Evolutionary conservation across 441 rosid species (phyloP).

Genomic region (Pelargonium fulgidum): DNA sequence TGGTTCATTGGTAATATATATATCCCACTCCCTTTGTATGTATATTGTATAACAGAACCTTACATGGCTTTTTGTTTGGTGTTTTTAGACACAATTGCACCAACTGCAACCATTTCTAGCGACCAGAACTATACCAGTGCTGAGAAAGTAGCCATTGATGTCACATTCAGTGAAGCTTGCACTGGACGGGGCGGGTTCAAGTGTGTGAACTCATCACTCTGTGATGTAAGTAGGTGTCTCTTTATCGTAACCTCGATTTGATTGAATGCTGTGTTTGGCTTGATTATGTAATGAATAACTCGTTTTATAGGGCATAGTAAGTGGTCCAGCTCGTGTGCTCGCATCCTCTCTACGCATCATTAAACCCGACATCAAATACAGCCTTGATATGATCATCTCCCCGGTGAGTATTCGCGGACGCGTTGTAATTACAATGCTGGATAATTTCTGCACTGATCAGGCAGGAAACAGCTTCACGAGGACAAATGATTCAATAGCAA

Average conservation of each 20-base stretch:
- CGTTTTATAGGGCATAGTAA: slow-evolving; percentile 31
- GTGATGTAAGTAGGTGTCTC: slow-evolving; percentile 36
- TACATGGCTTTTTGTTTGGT: background rate
- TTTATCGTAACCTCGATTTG: background rate
- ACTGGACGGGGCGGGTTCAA: slow-evolving; percentile 41
- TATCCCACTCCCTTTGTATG: no score
- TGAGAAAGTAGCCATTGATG: slow-evolving; percentile 31
- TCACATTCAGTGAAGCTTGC: slow-evolving; percentile 49
- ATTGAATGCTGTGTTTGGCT: background rate
- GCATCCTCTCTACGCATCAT: slow-evolving; percentile 31
- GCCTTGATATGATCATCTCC: slow-evolving; percentile 31
- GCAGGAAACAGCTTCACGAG: slow-evolving; percentile 50
- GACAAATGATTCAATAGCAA: slow-evolving; percentile 32
- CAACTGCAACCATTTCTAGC: slow-evolving; percentile 43
- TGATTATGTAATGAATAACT: background rate
- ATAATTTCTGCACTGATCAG: slow-evolving; percentile 36
- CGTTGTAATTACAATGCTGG: slow-evolving; percentile 35
- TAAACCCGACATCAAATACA: slow-evolving; percentile 29
- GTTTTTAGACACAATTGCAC: slow-evolving; percentile 38
- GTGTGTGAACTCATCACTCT: slow-evolving; percentile 44
- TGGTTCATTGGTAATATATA: slow-evolving; percentile 44
- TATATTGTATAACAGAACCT: background rate
- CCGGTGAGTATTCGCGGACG: slow-evolving; percentile 26
- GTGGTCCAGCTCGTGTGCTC: slow-evolving; percentile 38
- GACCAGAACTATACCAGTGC: slow-evolving; percentile 39